Percentiles rank a stretch among this genome's conserved stretches.
Evolutionary conservation across 352 stramenopile genomes (phyloP).

Genomic region (Hyaloperonospora arabidopsidis): DNA sequence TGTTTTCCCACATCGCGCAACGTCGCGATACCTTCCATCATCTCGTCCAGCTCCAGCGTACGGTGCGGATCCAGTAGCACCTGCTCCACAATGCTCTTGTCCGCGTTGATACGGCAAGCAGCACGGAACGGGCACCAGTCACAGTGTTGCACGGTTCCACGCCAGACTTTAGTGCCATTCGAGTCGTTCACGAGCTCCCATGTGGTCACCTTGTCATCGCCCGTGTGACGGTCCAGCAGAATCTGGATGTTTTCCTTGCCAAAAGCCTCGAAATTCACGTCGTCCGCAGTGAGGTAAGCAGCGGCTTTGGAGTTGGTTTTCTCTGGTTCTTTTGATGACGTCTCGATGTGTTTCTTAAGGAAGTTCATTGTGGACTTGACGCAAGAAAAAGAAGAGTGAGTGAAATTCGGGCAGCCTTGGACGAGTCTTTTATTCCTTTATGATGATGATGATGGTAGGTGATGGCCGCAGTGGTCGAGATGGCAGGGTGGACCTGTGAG

Average conservation of each 20-base stretch:
- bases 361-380: no score
- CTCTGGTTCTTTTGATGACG: no score
- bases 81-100: constrained; percentile 48
- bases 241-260: constrained; percentile 61
- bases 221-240: constrained; percentile 51
- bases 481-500: no score
- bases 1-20: constrained; percentile 48
- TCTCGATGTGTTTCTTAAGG: no score
- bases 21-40: constrained; percentile 60
- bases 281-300: constrained; percentile 36
- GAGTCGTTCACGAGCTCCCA: constrained; percentile 63
- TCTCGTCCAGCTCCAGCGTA: constrained; percentile 70
- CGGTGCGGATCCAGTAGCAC: constrained; percentile 53
- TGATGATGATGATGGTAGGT: no score
- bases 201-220: constrained; percentile 54
- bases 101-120: constrained; percentile 40
- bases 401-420: no score
- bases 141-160: constrained; percentile 49
- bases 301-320: no score
- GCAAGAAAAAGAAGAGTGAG: no score
- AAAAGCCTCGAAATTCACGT: constrained; percentile 59
- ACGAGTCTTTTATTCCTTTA: no score
- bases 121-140: constrained; percentile 70
- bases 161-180: constrained; percentile 47
- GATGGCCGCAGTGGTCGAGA: no score